Evolutionary conservation across 768 basidiomycete genomes (phyloP).

Genomic region (Agrocybe praecox): DNA sequence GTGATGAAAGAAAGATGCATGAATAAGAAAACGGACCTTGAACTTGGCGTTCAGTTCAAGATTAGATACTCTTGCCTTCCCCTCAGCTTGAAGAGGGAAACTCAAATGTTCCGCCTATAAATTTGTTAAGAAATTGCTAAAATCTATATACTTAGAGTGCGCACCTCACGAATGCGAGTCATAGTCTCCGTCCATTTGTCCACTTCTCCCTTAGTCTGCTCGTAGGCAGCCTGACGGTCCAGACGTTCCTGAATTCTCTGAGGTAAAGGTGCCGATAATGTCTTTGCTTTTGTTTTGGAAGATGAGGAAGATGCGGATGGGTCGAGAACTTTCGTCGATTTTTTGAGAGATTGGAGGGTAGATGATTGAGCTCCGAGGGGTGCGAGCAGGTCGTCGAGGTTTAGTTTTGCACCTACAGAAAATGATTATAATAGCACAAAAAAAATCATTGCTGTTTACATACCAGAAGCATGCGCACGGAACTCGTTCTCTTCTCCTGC

Average conservation of each 20-base stretch:
- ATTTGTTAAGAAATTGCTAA: constrained; percentile 4
- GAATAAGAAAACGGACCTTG: constrained; percentile 52
- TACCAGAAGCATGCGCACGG: constrained; percentile 54
- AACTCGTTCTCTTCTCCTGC: constrained; percentile 85
- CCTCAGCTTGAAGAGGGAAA: constrained; percentile 78
- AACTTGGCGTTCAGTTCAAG: constrained; percentile 83
- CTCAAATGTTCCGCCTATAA: constrained; percentile 81
- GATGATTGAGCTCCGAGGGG: constrained; percentile 69
- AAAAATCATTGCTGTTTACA: constrained; percentile 2
- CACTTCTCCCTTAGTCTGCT: constrained; percentile 89
- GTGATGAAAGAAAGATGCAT: neutral
- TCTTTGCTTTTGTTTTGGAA: constrained; percentile 46
- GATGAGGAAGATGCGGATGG: constrained; percentile 38
- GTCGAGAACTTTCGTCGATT: constrained; percentile 65
- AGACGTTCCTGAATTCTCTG: constrained; percentile 86
- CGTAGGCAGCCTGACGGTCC: constrained; percentile 93
- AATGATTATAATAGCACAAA: constrained; percentile 4
- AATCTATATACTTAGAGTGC: constrained; percentile 7
- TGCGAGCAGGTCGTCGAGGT: constrained; percentile 74
- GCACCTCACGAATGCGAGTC: constrained; percentile 87
- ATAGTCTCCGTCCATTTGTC: constrained; percentile 94
- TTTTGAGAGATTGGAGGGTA: constrained; percentile 66
- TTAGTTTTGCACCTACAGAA: constrained; percentile 54
- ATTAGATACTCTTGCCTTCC: constrained; percentile 60
- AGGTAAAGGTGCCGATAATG: constrained; percentile 83